Evolutionary conservation across 352 stramenopile species (phyloP).

Genomic region (Globisporangium megalacanthum): DNA sequence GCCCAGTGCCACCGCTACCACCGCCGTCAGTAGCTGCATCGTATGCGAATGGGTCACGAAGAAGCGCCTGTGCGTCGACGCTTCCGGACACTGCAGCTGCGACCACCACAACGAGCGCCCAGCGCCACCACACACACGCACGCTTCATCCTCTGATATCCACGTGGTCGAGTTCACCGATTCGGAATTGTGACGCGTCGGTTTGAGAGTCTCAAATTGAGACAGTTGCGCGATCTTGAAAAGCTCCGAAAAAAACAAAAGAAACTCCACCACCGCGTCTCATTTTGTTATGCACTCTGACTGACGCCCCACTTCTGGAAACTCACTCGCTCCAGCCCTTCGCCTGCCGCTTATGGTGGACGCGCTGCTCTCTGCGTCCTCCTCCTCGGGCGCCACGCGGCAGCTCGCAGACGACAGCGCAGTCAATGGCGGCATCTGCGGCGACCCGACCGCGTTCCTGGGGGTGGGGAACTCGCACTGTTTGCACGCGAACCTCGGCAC

Average conservation of each 20-base stretch:
- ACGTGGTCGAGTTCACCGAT: no score
- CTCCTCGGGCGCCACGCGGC: neutral
- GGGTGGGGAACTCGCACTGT: constrained; percentile 76
- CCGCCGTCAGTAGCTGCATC: neutral
- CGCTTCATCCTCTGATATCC: neutral
- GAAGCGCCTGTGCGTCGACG: neutral
- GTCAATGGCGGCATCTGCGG: constrained; percentile 24
- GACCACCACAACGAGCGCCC: neutral
- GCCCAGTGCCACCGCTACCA: neutral
- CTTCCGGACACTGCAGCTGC: neutral
- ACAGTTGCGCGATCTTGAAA: no score
- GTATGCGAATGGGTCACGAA: neutral
- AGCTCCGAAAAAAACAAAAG: no score
- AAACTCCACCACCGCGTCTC: no score
- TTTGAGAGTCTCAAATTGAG: no score
- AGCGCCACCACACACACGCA: neutral
- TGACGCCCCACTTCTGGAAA: no score
- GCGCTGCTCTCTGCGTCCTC: neutral
- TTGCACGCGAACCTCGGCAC: constrained; percentile 68
- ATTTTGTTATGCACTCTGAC: no score
- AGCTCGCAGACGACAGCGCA: neutral
- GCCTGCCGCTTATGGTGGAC: neutral
- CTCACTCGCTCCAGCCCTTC: no score
- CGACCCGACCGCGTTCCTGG: constrained; percentile 59
- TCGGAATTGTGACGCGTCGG: no score